phyloP scores from a whole-genome alignment of 805 yeast genomes.

The Tetrapisispora pingtungensis region DNA sequence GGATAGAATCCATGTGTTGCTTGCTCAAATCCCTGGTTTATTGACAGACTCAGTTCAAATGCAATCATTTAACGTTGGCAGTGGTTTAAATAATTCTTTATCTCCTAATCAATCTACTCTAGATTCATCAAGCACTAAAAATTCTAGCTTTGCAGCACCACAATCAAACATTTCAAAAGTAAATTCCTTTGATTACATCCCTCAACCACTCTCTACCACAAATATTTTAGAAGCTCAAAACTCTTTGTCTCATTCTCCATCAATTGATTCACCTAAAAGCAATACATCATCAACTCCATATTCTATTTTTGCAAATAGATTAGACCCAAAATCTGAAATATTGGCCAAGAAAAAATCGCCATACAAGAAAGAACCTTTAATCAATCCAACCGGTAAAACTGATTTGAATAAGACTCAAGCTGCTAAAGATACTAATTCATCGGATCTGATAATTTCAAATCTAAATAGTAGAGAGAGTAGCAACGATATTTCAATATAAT shows the following conservation, averaged over 20 bases:
- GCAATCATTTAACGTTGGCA: constrained; percentile 3
- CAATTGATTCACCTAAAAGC: background rate
- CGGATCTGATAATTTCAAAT: background rate
- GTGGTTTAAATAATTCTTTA: constrained; percentile 14
- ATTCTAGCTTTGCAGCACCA: background rate
- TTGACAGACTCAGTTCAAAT: constrained; percentile 19
- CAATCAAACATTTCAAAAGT: background rate
- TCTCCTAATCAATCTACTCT: constrained; percentile 9
- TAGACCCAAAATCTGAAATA: background rate
- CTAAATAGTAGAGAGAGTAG: background rate
- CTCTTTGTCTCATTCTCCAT: background rate
- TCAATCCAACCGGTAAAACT: no score
- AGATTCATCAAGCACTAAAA: background rate
- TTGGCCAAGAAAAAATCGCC: background rate
- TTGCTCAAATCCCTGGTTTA: constrained; percentile 67
- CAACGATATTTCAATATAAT: background rate
- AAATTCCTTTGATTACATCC: background rate
- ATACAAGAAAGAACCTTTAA: background rate
- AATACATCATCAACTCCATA: background rate
- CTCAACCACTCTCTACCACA: constrained; percentile 1
- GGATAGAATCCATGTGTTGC: constrained; percentile 56
- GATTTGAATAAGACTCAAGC: background rate
- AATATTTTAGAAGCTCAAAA: constrained; percentile 1
- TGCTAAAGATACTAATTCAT: background rate
- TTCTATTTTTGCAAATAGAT: background rate